Base-by-base conservation (phyloP, 495 filamentous ascomycete genomes). In the Rhypophila decipiens region DNA sequence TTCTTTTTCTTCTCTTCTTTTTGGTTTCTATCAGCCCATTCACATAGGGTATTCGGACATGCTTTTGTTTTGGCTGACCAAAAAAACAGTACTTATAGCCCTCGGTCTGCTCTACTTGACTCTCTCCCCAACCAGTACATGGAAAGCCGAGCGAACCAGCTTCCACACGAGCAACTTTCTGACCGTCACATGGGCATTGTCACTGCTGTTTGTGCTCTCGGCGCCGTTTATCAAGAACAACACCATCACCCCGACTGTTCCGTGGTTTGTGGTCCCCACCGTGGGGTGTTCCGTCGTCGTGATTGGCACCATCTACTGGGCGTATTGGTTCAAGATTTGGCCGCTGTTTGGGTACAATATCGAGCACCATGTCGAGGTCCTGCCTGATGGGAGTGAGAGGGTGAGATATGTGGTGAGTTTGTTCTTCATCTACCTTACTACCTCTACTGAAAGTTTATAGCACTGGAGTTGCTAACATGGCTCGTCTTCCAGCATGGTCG, bases 291-390 rank as follows among this genome's bases (percentile, higher is more conserved):
- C 42, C 15, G 34, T 34, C 42, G 9, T 44, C 20, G 17, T 19
- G 10, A 2, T 44, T 18, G 42, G 42, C n/a, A 31, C 27, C 2
- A 1, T 33, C 24, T 44, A 44, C 22, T 44, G 42, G 42, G 27
- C 34, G 42, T 44, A 33, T 27, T 44, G 42, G 42, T 33, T 44
- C 15, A 44, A 20, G 24, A 33, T 44, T 5, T 44, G 42, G 42
- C 42, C 42, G n/a, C 27, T 44, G 3, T 34, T 44, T 44, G 42
- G 42, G 5, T 44, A 34, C 9, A 34, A 15, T 5, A 27, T 44
- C 3, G 24, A 4, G 42, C 24, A 31, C 24, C 12, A 44, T n/a
- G 11, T 11, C 3, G 42, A 44, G 23, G 27, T 44, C n/a, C 42
- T 44, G 13, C 27, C 42, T 4, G 42, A 44, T 18, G 42, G 42